phyloP scores from a whole-genome alignment of 768 basidiomycete genomes.

The Podaxis sp. region DNA sequence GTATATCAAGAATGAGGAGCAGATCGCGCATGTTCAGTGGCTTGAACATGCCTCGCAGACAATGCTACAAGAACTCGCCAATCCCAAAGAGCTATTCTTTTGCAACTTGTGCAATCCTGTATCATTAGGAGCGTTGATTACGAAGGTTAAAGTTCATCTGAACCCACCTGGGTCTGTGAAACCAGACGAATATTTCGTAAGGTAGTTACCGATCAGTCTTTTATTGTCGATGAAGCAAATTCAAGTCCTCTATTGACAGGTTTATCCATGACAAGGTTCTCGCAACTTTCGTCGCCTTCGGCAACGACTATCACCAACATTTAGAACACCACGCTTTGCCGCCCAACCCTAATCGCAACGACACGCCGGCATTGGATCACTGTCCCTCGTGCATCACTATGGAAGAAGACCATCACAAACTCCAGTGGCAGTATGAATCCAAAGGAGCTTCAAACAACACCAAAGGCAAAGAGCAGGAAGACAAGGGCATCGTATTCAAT shows the following conservation, averaged over 20 bases:
- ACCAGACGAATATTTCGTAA: conserved; percentile 19
- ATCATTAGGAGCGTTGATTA: conserved; percentile 39
- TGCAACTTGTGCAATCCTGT: conserved; percentile 51
- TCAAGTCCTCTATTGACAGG: conserved; percentile 27
- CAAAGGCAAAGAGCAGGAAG: conserved; percentile 30
- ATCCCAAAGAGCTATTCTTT: conserved; percentile 67
- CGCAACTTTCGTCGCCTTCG: conserved; percentile 47
- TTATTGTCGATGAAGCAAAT: background rate
- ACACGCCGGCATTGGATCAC: conserved; percentile 42
- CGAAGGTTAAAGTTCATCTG: conserved; percentile 47
- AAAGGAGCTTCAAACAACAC: conserved; percentile 18
- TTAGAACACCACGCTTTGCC: conserved; percentile 23
- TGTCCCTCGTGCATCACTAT: conserved; percentile 48
- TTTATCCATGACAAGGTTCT: conserved; percentile 47
- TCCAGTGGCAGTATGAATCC: conserved; percentile 7
- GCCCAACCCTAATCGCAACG: background rate
- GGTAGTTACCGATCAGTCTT: background rate
- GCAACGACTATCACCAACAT: conserved; percentile 22
- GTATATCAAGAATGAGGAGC: conserved; percentile 42
- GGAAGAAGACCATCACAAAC: conserved; percentile 23
- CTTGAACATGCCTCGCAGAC: conserved; percentile 68
- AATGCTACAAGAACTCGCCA: conserved; percentile 56
- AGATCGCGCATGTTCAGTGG: conserved; percentile 69
- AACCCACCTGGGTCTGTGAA: conserved; percentile 11
- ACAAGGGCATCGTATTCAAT: conserved; percentile 37